Percentiles rank a stretch among this genome's conserved stretches.
Evolutionary conservation across 805 yeast genomes (phyloP).

Genomic region (Diddensiella santjacobensis): DNA sequence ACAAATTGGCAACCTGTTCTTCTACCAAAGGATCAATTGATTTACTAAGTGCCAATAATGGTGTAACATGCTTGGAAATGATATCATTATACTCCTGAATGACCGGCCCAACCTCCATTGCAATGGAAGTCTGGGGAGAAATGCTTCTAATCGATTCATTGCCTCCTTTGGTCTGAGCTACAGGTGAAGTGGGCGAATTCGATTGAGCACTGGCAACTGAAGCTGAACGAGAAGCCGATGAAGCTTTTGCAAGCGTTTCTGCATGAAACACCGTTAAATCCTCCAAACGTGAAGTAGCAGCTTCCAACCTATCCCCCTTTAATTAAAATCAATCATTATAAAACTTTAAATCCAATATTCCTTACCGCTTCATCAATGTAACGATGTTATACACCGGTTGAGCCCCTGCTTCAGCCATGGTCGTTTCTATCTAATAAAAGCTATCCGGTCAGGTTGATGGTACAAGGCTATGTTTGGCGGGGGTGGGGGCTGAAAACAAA

Average conservation of each 20-base stretch:
- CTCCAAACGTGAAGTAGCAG: slow-evolving; percentile 89
- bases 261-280: slow-evolving; percentile 81
- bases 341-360: slow-evolving; percentile 6
- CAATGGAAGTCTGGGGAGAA: slow-evolving; percentile 4
- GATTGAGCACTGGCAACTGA: slow-evolving; percentile 12
- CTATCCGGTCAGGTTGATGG: background rate
- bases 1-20: slow-evolving; percentile 38
- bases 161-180: slow-evolving; percentile 7
- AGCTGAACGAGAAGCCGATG: slow-evolving; percentile 13
- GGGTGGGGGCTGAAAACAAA: no score
- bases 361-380: slow-evolving; percentile 66
- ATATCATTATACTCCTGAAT: slow-evolving; percentile 50
- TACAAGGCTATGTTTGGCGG: background rate
- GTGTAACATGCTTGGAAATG: slow-evolving; percentile 49
- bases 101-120: slow-evolving; percentile 26
- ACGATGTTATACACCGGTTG: slow-evolving; percentile 84
- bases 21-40: slow-evolving; percentile 55
- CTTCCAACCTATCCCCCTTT: slow-evolving; percentile 59
- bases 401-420: slow-evolving; percentile 28
- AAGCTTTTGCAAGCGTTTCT: slow-evolving; percentile 38
- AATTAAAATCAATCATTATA: background rate
- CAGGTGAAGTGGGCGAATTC: slow-evolving; percentile 9
- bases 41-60: slow-evolving; percentile 53
- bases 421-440: no score
- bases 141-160: slow-evolving; percentile 20